Conservation (phyloP, 306 rosid genomes). For the Canavalia gladiata region DNA sequence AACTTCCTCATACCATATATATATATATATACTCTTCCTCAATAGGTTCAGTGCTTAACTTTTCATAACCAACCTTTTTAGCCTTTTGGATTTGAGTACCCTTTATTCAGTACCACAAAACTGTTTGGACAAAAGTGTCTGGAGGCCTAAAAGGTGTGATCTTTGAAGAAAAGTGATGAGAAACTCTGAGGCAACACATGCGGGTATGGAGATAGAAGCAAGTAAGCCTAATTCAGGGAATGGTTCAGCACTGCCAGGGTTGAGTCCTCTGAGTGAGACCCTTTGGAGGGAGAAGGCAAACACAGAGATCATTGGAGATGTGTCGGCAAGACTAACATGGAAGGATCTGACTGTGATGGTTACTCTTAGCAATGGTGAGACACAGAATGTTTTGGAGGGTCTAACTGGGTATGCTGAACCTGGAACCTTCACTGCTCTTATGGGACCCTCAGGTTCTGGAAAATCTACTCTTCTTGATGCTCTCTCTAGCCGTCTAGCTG, state of each 20-base stretch:
- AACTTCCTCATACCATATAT: slow-evolving; percentile 1
- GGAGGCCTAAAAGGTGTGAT: slow-evolving; percentile 16
- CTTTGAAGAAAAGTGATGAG: slow-evolving; percentile 32
- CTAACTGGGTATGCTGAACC: slow-evolving; percentile 95
- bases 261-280: slow-evolving; percentile 96
- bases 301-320: slow-evolving; percentile 78
- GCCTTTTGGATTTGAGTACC: slow-evolving; percentile 22
- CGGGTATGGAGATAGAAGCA: slow-evolving; percentile 79
- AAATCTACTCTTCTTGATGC: slow-evolving; percentile 96
- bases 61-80: slow-evolving; percentile 10
- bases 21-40: not conserved
- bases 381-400: slow-evolving; percentile 86
- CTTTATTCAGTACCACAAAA: not conserved
- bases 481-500: slow-evolving; percentile 92
- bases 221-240: slow-evolving; percentile 57
- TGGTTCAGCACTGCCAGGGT: slow-evolving; percentile 50
- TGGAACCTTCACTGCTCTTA: slow-evolving; percentile 87
- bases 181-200: slow-evolving; percentile 46
- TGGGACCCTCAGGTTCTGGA: slow-evolving; percentile 99
- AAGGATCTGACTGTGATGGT: slow-evolving; percentile 96
- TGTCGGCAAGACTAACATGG: slow-evolving; percentile 95
- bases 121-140: not conserved
- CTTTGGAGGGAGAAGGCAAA: slow-evolving; percentile 85
- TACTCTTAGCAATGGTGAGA: slow-evolving; percentile 78
- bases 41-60: slow-evolving; percentile 9